phyloP scores from a whole-genome alignment of 2,329 filamentous ascomycete genomes.

The Cladosporium oxysporum region DNA sequence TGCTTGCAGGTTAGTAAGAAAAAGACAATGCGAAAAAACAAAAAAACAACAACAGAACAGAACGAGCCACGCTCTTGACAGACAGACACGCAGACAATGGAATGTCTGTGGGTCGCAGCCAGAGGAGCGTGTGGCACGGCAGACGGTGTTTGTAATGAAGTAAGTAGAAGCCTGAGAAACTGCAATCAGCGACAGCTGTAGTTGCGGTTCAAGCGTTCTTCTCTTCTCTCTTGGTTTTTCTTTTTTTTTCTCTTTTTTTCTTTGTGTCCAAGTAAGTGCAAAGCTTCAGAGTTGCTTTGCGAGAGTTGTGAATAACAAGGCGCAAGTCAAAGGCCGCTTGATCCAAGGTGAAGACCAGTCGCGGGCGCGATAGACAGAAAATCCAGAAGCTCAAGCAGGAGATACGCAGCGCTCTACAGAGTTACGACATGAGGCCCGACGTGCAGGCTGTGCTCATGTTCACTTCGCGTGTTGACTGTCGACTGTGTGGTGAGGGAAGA shows the following conservation, averaged over 20 bases:
- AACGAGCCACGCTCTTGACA: background rate
- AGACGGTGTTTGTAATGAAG: background rate
- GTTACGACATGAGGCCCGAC: constrained; percentile 3
- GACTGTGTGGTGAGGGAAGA: background rate
- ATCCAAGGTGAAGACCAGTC: background rate
- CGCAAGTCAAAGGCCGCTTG: background rate
- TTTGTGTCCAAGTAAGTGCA: constrained; percentile 7
- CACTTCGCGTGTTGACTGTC: constrained; percentile 11
- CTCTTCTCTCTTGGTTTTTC: background rate
- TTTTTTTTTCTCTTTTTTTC: background rate
- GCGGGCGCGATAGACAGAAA: constrained; percentile 2
- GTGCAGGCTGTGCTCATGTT: constrained; percentile 12
- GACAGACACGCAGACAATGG: background rate
- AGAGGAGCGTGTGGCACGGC: background rate
- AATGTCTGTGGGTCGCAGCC: background rate
- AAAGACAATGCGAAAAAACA: constrained; percentile 15
- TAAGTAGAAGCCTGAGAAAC: background rate
- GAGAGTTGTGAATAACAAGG: background rate
- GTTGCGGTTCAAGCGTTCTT: background rate
- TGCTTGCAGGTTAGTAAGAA: background rate
- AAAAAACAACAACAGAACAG: background rate
- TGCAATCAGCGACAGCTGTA: background rate
- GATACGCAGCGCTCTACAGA: constrained; percentile 11
- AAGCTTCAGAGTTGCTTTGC: background rate
- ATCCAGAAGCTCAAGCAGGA: constrained; percentile 6